phyloP scores from a whole-genome alignment of 305 asterid genomes.

The Fraxinus floribunda region DNA sequence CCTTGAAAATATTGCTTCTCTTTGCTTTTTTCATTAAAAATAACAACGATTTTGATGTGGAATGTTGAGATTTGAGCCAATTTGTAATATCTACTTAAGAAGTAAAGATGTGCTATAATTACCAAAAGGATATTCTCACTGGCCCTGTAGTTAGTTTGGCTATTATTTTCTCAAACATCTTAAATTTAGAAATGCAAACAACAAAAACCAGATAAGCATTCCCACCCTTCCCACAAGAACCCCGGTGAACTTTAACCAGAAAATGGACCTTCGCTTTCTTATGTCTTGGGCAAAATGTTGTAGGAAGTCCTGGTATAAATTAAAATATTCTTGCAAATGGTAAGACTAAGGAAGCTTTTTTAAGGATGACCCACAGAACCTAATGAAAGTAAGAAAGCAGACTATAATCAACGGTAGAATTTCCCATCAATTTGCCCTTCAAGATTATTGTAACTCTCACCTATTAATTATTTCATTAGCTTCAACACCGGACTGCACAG shows the following conservation, averaged over 20 bases:
- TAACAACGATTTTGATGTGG: not conserved
- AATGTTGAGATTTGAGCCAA: not conserved
- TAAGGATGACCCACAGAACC: not conserved
- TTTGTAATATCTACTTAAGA: not conserved
- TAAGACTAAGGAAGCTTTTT: no score
- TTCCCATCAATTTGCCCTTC: slow-evolving; percentile 10
- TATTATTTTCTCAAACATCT: not conserved
- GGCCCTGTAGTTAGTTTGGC: not conserved
- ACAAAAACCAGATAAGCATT: no score
- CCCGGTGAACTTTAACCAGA: no score
- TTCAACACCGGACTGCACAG: slow-evolving; percentile 72
- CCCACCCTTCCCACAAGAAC: no score
- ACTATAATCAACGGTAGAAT: not conserved
- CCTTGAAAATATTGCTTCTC: slow-evolving; percentile 6
- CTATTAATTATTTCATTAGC: slow-evolving; percentile 88
- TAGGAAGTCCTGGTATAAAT: no score
- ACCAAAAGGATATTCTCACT: not conserved
- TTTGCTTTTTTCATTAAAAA: not conserved
- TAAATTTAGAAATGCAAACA: not conserved
- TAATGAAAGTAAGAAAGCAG: not conserved
- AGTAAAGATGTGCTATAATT: not conserved
- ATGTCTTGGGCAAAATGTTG: no score
- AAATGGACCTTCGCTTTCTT: no score
- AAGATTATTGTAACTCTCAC: slow-evolving; percentile 40
- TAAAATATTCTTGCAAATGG: no score